phyloP scores from a whole-genome alignment of 2,329 filamentous ascomycete genomes.

The Phialemonium atrogriseum region DNA sequence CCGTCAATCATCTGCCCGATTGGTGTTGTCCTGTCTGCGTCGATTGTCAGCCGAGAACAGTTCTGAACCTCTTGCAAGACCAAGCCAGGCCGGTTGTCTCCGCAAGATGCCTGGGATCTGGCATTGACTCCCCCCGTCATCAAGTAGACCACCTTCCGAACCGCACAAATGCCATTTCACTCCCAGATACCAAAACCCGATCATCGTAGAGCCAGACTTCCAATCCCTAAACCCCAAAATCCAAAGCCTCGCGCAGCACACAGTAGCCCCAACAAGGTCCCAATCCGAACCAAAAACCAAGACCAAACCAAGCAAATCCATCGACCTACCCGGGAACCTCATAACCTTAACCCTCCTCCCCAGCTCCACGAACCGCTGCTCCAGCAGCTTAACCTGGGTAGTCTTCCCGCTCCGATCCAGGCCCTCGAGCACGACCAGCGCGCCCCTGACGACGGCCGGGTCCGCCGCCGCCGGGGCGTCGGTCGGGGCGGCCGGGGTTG shows the following conservation, averaged over 20 bases:
- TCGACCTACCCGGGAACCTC: conserved; percentile 46
- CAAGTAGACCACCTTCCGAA: no score
- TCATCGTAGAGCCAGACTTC: no score
- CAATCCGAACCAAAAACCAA: neutral
- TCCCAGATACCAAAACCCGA: no score
- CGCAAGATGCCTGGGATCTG: no score
- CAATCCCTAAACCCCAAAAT: no score
- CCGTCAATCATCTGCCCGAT: conserved; percentile 82
- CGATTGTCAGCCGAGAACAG: no score
- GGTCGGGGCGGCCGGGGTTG: conserved; percentile 1
- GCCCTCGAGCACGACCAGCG: conserved; percentile 78
- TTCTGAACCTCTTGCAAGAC: no score
- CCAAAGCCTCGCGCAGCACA: no score
- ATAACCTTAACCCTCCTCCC: conserved; percentile 43
- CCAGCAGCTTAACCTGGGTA: conserved; percentile 71
- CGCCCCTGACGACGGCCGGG: conserved; percentile 42
- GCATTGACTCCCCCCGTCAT: no score
- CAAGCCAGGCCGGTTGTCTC: no score
- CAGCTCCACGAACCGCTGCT: conserved; percentile 40
- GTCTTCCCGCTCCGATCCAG: conserved; percentile 88
- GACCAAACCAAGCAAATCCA: neutral
- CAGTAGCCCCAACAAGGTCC: no score
- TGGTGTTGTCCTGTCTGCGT: conserved; percentile 66
- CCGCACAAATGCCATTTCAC: no score
- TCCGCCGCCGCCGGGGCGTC: conserved; percentile 2